A percentile compares a stretch with the other conserved stretches of the same genome.
These are phyloP conservation scores for Candida saitoana DNA, from an alignment of 805 yeast genomes.

Conservation along the genomic window DNA sequence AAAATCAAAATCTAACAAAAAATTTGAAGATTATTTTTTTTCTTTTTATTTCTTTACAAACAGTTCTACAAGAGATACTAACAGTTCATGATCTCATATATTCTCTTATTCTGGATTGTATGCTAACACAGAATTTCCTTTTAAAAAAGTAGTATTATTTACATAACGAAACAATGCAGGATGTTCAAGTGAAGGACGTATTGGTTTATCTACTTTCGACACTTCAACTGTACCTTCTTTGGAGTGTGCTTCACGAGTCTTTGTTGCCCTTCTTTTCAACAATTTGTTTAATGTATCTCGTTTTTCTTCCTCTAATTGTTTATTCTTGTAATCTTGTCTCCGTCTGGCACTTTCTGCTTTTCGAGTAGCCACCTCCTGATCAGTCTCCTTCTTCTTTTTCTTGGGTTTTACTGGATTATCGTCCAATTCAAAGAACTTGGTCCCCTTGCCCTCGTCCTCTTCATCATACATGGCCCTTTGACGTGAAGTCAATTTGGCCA, in stretches of 20 bases:
- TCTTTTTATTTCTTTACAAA: no score
- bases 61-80: no score
- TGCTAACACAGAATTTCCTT: conserved; percentile 13
- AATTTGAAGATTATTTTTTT: no score
- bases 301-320: conserved; percentile 86
- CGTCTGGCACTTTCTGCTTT: conserved; percentile 87
- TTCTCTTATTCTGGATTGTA: not conserved
- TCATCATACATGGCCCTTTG: conserved; percentile 43
- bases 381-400: conserved; percentile 61
- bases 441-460: conserved; percentile 13
- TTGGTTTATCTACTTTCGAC: conserved; percentile 22
- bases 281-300: conserved; percentile 85
- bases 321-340: conserved; percentile 78
- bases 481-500: conserved; percentile 51
- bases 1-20: no score
- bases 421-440: conserved; percentile 27
- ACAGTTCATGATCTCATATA: not conserved
- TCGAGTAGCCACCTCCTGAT: conserved; percentile 76
- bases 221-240: conserved; percentile 23
- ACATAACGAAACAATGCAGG: conserved; percentile 43
- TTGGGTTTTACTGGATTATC: conserved; percentile 19
- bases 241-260: conserved; percentile 43
- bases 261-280: conserved; percentile 77
- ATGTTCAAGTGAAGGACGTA: conserved; percentile 44
- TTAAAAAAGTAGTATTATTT: conserved; percentile 11